phyloP scores from a whole-genome alignment of 2,329 filamentous ascomycete genomes.

The Cladophialophora carrionii region DNA sequence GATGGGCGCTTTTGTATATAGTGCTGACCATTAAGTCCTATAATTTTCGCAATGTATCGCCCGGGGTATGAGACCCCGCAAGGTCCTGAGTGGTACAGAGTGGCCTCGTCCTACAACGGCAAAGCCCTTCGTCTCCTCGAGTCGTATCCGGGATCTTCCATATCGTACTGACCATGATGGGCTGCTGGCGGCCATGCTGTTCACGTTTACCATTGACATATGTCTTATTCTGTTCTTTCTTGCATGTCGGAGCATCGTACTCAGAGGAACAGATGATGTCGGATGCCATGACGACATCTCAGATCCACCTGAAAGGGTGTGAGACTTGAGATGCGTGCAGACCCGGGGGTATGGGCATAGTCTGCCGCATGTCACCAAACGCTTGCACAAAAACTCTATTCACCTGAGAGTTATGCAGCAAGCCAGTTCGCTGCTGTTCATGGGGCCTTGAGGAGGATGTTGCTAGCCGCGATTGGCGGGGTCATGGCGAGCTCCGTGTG shows the following conservation, averaged over 20 bases:
- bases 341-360: neutral
- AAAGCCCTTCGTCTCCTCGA: neutral
- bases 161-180: neutral
- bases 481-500: neutral
- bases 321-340: neutral
- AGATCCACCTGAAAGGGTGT: neutral
- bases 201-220: neutral
- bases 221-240: neutral
- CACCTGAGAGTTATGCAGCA: neutral
- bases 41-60: neutral
- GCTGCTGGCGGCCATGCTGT: neutral
- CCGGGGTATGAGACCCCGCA: neutral
- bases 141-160: neutral
- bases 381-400: neutral
- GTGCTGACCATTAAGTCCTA: neutral
- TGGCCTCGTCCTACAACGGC: neutral
- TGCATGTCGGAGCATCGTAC: neutral
- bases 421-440: neutral
- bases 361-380: neutral
- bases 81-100: neutral
- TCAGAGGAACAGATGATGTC: neutral
- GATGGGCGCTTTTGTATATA: neutral
- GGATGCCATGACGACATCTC: neutral
- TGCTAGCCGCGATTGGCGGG: neutral
- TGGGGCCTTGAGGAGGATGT: neutral